phyloP scores from a whole-genome alignment of 331 rosid genomes.

The Telfairia occidentalis region DNA sequence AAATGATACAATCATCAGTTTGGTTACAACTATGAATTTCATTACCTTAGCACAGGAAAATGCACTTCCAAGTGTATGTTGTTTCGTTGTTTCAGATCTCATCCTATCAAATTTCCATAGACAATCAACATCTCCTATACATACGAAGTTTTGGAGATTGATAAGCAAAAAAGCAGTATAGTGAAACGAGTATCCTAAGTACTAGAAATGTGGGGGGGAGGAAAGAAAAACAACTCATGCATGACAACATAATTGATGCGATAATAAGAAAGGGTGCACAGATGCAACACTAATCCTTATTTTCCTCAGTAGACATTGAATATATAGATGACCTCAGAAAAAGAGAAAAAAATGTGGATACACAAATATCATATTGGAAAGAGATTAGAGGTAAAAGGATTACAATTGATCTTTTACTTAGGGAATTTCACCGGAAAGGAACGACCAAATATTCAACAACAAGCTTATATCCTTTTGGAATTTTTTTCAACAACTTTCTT shows the following conservation, averaged over 20 bases:
- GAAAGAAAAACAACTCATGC: background rate
- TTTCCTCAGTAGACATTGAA: background rate
- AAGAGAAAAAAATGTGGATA: too few relatives aligned
- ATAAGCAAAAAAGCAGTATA: constrained; percentile 9
- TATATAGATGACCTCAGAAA: background rate
- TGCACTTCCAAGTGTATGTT: constrained; percentile 56
- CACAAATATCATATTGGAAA: background rate
- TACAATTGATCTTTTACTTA: background rate
- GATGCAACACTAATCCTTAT: background rate
- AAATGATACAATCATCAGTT: too few relatives aligned
- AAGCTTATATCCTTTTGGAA: background rate
- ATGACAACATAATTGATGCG: background rate
- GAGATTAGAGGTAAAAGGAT: background rate
- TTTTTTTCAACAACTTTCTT: too few relatives aligned
- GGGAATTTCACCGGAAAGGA: background rate
- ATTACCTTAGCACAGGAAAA: constrained; percentile 74
- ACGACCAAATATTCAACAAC: background rate
- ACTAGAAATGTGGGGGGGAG: background rate
- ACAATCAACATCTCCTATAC: constrained; percentile 53
- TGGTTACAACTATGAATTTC: background rate
- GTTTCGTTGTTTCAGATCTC: constrained; percentile 57
- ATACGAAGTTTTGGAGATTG: constrained; percentile 15
- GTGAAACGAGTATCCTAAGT: background rate
- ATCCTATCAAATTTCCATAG: constrained; percentile 67
- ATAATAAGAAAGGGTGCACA: background rate